Conservation (phyloP, 495 filamentous ascomycete genomes). For the Cercophora samala region DNA sequence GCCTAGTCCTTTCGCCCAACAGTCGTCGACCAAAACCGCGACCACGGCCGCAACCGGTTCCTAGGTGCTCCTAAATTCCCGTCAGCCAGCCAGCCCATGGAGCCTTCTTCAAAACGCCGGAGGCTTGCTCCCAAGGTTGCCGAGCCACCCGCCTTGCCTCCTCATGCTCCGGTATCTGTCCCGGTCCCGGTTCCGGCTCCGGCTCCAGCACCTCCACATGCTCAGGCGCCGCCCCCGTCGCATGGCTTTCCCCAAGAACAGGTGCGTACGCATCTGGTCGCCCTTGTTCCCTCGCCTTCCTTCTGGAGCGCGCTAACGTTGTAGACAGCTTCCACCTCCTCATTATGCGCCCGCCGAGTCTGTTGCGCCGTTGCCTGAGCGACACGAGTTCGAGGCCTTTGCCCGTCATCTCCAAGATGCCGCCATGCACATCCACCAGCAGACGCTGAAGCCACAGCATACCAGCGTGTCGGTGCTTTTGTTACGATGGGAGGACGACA, state of each 20-base stretch:
- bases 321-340: slow-evolving; percentile 20
- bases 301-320: slow-evolving; percentile 15
- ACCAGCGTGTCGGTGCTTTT: slow-evolving; percentile 51
- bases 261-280: slow-evolving; percentile 22
- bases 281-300: not conserved
- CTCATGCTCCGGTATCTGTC: slow-evolving; percentile 19
- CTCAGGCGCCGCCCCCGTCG: slow-evolving; percentile 24
- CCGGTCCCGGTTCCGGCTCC: slow-evolving; percentile 3
- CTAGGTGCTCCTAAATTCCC: no score
- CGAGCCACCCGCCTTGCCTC: slow-evolving; percentile 22
- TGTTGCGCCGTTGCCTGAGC: slow-evolving; percentile 34
- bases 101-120: slow-evolving; percentile 38
- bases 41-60: no score
- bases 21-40: not conserved
- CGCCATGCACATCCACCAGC: slow-evolving; percentile 52
- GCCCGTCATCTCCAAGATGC: slow-evolving; percentile 58
- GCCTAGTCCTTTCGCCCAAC: not conserved
- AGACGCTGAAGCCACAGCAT: slow-evolving; percentile 50
- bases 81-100: slow-evolving; percentile 25
- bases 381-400: slow-evolving; percentile 56
- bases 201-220: slow-evolving; percentile 15
- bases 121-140: slow-evolving; percentile 39
- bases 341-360: slow-evolving; percentile 27
- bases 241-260: slow-evolving; percentile 31
- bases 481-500: slow-evolving; percentile 55